Evolutionary conservation across 139 green algal species (phyloP).

Genomic region (Coelastrella sp.): DNA sequence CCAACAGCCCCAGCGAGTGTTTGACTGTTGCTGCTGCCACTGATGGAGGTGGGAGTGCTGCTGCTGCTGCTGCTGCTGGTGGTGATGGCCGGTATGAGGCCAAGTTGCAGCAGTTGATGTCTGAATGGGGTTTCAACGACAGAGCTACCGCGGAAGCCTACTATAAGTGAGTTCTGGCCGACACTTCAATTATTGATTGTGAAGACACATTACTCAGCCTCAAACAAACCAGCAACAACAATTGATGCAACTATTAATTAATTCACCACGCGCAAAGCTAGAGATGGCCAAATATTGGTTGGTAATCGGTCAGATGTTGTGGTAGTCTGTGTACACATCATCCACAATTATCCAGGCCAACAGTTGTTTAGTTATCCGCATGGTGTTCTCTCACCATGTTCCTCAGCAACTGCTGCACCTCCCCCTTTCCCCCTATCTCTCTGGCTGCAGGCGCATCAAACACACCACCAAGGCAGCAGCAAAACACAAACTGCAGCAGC

Average conservation of each 20-base stretch:
- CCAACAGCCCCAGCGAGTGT: background rate
- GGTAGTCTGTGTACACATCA: no score
- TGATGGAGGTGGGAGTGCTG: background rate
- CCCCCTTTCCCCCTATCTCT: no score
- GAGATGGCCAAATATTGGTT: no score
- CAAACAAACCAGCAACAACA: no score
- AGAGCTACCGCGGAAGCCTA: conserved; percentile 66
- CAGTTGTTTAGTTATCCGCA: no score
- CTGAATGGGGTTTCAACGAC: conserved; percentile 71
- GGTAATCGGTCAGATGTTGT: no score
- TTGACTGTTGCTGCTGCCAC: background rate
- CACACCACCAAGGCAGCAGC: conserved; percentile 28
- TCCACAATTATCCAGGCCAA: no score
- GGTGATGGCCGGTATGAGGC: background rate
- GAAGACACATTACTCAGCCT: background rate
- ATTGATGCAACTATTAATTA: no score
- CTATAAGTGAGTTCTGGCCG: conserved; percentile 41
- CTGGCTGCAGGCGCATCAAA: conserved; percentile 42
- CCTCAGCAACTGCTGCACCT: background rate
- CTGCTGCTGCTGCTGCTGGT: background rate
- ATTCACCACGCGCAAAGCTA: no score
- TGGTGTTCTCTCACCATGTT: no score
- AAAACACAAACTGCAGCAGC: conserved; percentile 41
- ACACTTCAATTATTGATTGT: background rate
- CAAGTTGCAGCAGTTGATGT: conserved; percentile 60